Percentiles rank a stretch among this genome's conserved stretches.
Conservation (phyloP, 768 basidiomycete species). For the Pleurotus ostreatus region DNA sequence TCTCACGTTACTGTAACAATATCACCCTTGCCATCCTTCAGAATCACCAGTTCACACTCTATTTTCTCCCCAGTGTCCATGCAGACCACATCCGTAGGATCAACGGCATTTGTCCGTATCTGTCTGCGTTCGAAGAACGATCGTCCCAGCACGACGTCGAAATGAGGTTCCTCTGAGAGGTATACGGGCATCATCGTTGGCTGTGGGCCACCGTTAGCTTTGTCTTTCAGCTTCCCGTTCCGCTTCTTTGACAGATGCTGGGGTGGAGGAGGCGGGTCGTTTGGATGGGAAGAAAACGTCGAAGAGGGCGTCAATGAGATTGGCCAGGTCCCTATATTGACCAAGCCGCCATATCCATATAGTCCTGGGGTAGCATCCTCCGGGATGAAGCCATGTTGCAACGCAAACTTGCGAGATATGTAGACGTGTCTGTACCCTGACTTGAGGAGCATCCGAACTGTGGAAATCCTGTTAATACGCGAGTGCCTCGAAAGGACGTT, state of each 20-base stretch:
- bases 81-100: constrained; percentile 88
- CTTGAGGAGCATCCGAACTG: constrained; percentile 92
- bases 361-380: constrained; percentile 82
- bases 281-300: constrained; percentile 26
- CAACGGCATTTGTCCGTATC: constrained; percentile 75
- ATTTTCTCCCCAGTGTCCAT: constrained; percentile 91
- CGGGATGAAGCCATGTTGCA: constrained; percentile 84
- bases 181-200: constrained; percentile 62
- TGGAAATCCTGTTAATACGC: background rate
- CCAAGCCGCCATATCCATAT: constrained; percentile 90
- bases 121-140: constrained; percentile 81
- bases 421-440: constrained; percentile 92
- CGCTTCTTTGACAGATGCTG: constrained; percentile 10
- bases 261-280: constrained; percentile 19
- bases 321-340: constrained; percentile 84
- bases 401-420: constrained; percentile 90
- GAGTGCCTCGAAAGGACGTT: constrained; percentile 2
- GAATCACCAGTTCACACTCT: constrained; percentile 86
- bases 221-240: constrained; percentile 10
- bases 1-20: constrained; percentile 82
- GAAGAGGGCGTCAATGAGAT: constrained; percentile 60
- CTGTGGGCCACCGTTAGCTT: constrained; percentile 24
- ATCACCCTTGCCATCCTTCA: constrained; percentile 88
- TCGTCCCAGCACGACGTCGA: constrained; percentile 91
- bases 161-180: constrained; percentile 91